Base-by-base conservation (phyloP, 1,284 basidiomycete species). In the Thecaphora frezii region DNA sequence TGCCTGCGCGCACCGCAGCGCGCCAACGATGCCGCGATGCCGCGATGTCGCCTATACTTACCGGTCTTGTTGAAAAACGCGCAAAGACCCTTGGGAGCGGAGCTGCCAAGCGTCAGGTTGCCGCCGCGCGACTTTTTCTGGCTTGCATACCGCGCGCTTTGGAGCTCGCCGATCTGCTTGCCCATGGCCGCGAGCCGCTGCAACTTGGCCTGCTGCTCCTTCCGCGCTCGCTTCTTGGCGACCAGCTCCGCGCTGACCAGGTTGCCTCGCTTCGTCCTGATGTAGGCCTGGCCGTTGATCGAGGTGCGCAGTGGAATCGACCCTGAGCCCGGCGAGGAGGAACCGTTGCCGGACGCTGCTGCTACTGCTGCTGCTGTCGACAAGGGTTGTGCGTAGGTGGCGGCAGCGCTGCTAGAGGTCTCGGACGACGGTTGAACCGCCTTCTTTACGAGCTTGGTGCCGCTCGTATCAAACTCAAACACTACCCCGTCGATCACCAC, bases 401-500 rank as follows among this genome's bases (percentile, higher is more conserved):
- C 25, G 8, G 38, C 24, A 5, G 26, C 45, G 18, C 8, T 28
- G 44, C 10, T 16, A 9, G 46, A 44, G 18, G 53, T 13, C 2
- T 22, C 10, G 7, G 41, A 43, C 16, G 61, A 52, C 13, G 66
- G 63, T 33, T 62, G 67, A 1, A 46, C n/a, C 0, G 48, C 44
- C 46, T 71, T 80, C 44, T 82, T 76, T 24, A 80, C 79, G n/a
- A 83, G 73, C 67, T 82, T 82, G 42, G 75, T 78, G 3, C 83
- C 83, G 7, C 78, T 81, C 44, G 81, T 74, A 47, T 82, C 82
- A 57, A 83, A 83, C 49, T 83, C 80, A 55, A 82, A 83, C 16
- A 81, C 76, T 38, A 82, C 80, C 10, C 82, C 82, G 60, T 83
- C 82, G 19, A 83, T 81, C 25, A 83, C 79, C 2, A 83, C 82